phyloP scores from a whole-genome alignment of 2,329 filamentous ascomycete genomes.

The Xylariaceae sp. region DNA sequence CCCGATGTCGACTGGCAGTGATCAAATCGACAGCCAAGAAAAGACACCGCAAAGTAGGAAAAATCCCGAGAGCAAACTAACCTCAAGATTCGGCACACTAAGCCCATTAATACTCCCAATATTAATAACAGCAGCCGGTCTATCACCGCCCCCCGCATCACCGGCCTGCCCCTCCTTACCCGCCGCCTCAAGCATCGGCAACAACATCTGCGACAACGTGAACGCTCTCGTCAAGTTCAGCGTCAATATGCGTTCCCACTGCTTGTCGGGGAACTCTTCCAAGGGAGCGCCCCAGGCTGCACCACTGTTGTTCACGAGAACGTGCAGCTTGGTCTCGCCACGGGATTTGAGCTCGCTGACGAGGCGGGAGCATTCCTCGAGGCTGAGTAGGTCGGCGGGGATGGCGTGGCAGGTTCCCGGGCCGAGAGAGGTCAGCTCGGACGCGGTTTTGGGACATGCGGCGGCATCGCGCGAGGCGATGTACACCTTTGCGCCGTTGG shows the following conservation, averaged over 20 bases:
- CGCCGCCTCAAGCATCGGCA: constrained; percentile 53
- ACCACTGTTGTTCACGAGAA: constrained; percentile 64
- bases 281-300: constrained; percentile 60
- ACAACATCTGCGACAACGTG: constrained; percentile 59
- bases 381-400: constrained; percentile 61
- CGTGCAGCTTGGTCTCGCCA: constrained; percentile 52
- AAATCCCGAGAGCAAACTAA: constrained; percentile 6
- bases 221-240: constrained; percentile 67
- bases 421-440: constrained; percentile 52
- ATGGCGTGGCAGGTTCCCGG: constrained; percentile 53
- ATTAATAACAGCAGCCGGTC: constrained; percentile 58
- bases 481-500: constrained; percentile 62
- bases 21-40: background rate
- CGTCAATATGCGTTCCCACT: constrained; percentile 57
- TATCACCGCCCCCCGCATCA: constrained; percentile 31
- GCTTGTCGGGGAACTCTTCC: constrained; percentile 54
- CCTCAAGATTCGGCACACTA: constrained; percentile 52
- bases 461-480: constrained; percentile 60
- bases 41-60: background rate
- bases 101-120: constrained; percentile 63
- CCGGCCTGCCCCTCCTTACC: constrained; percentile 27
- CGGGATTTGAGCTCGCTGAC: constrained; percentile 46
- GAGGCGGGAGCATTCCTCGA: constrained; percentile 51
- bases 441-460: constrained; percentile 52
- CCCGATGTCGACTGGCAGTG: background rate